Base-by-base conservation (phyloP, 2,329 filamentous ascomycete species). In the Ilyonectria robusta region DNA sequence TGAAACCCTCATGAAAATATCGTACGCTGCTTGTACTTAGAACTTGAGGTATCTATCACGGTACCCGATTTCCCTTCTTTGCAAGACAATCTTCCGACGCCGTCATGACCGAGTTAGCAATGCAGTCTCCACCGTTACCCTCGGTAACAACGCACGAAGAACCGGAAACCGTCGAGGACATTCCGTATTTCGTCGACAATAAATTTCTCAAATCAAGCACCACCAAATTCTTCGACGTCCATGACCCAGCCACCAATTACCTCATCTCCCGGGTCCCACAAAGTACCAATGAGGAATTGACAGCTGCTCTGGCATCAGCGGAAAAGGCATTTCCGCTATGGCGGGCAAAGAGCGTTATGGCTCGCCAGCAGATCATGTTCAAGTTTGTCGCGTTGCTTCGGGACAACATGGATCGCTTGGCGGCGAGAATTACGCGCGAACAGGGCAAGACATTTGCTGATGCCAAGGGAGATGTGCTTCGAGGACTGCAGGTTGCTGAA, bases 401-500 rank as follows among this genome's bases (percentile, higher is more conserved):
- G n/a, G 89, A 93, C 80, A 90, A 94, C 80, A 93, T 91, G 92
- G 92, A 94, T 76, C 86, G 92, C 17, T 82, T 94, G 68, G 92
- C 92, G 7, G 91, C 92, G 2, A 92, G 89, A 80, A 94, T 94
- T 78, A 93, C 92, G 2, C 84, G 93, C 21, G 92, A 94, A 82
- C 92, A 94, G 81, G 92, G 92, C 78, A 94, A 94, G 85, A 94
- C 92, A 0, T 89, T 94, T 78, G 90, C 89, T 31, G 92, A 94
- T 79, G 92, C 92, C 7, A 90, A 85, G 78, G 92, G 92, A 42
- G 92, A 94, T 79, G 92, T 94, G 37, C 85, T 94, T 44, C 86
- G 92, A 70, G 92, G 92, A 23, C 82, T 94, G 60, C 92, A 94
- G 82, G 92, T 94, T 29, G 92, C 92, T 1, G 92, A 94, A 82